Evolutionary conservation across 2,329 filamentous ascomycete species (phyloP).

Genomic region (Rutstroemia sydowiana): DNA sequence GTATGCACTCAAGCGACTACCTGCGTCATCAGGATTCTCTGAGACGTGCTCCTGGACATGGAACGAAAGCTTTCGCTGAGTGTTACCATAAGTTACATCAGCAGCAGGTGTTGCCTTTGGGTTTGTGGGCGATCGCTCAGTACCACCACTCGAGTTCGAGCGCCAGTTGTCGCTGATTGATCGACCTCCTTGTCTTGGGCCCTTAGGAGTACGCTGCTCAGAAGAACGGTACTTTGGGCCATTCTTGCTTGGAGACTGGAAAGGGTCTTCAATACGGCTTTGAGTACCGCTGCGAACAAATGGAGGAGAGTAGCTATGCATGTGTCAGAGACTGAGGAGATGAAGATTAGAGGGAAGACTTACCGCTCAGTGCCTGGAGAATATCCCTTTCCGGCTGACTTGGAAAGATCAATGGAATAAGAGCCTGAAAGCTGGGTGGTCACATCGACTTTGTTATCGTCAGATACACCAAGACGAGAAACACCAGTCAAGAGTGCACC

Average conservation of each 20-base stretch:
- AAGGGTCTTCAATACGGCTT: conserved; percentile 21
- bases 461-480: conserved; percentile 11
- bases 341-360: too few relatives aligned
- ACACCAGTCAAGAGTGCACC: conserved; percentile 10
- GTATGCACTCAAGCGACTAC: conserved; percentile 7
- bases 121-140: conserved; percentile 10
- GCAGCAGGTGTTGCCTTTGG: background rate
- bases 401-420: conserved; percentile 13
- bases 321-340: background rate
- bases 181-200: conserved; percentile 15
- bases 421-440: conserved; percentile 11
- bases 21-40: conserved; percentile 1
- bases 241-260: conserved; percentile 15
- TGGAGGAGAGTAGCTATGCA: conserved; percentile 23
- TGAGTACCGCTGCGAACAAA: conserved; percentile 24
- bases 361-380: conserved; percentile 17
- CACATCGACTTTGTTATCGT: conserved; percentile 14
- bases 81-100: conserved; percentile 5
- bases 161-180: conserved; percentile 25
- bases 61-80: conserved; percentile 14
- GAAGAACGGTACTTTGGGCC: conserved; percentile 4
- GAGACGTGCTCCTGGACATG: conserved; percentile 14
- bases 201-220: conserved; percentile 20
- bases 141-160: conserved; percentile 20
- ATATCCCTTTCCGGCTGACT: conserved; percentile 9